Evolutionary conservation across 2,329 filamentous ascomycete species (phyloP).

Genomic region (Bipolaris victoriae): DNA sequence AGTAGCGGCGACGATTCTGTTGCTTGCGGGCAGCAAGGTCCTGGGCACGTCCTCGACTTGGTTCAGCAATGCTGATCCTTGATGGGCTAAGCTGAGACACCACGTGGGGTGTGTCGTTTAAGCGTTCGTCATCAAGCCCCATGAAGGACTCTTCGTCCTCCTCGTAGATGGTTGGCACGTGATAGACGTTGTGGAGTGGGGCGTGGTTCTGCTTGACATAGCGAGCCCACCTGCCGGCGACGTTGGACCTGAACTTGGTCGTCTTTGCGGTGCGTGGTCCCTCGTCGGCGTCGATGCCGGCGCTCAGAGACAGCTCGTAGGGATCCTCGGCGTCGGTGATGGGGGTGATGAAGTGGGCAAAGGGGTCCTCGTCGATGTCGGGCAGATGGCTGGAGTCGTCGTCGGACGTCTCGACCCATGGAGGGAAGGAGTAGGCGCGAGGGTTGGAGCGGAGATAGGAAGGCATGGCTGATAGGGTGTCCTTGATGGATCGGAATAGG

Average conservation of each 20-base stretch:
- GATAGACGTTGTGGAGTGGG: slow-evolving; percentile 43
- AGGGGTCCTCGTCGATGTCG: slow-evolving; percentile 53
- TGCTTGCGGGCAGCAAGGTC: slow-evolving; percentile 43
- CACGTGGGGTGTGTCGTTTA: slow-evolving; percentile 39
- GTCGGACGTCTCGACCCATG: slow-evolving; percentile 37
- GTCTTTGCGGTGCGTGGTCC: slow-evolving; percentile 40
- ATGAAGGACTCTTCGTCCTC: slow-evolving; percentile 49
- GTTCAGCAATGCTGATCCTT: slow-evolving; percentile 38
- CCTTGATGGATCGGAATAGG: slow-evolving; percentile 29
- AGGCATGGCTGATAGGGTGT: slow-evolving; percentile 41
- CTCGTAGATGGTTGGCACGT: slow-evolving; percentile 33
- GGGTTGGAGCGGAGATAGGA: slow-evolving; percentile 38
- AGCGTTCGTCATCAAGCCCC: slow-evolving; percentile 44
- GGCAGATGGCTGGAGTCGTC: slow-evolving; percentile 38
- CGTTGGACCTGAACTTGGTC: slow-evolving; percentile 48
- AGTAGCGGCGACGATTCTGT: slow-evolving; percentile 39
- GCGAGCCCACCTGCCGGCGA: slow-evolving; percentile 50
- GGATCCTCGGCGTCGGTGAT: slow-evolving; percentile 51
- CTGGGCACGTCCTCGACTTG: slow-evolving; percentile 46
- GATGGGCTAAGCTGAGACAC: slow-evolving; percentile 39
- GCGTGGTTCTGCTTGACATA: slow-evolving; percentile 48
- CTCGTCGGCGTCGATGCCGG: slow-evolving; percentile 47
- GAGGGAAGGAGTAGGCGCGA: slow-evolving; percentile 46
- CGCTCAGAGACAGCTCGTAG: slow-evolving; percentile 47
- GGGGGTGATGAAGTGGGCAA: slow-evolving; percentile 52